Conservation (phyloP, 2,329 filamentous ascomycete genomes). For the Sclerotinia trifoliorum region DNA sequence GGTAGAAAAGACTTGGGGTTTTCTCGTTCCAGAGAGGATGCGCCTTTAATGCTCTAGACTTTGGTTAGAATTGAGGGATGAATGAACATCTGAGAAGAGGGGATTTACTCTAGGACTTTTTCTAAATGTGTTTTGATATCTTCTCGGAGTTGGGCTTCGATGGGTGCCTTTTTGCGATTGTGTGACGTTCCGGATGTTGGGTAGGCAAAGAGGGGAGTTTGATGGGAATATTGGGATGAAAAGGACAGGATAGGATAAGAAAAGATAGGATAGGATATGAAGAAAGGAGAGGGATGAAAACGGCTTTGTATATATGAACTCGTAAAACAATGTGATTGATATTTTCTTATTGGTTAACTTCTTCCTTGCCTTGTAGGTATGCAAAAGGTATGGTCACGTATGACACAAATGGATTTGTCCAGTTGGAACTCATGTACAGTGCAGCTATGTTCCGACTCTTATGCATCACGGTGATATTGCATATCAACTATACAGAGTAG, state of each 20-base stretch:
- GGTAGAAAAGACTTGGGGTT: constrained; percentile 40
- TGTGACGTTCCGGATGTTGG: too few relatives aligned
- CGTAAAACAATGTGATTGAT: too few relatives aligned
- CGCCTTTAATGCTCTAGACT: constrained; percentile 27
- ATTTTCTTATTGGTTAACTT: neutral
- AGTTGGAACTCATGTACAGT: too few relatives aligned
- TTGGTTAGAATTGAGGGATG: neutral
- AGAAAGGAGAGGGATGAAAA: neutral
- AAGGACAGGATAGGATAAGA: too few relatives aligned
- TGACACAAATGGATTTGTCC: neutral
- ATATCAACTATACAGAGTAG: neutral
- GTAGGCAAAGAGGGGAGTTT: neutral
- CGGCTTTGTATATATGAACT: neutral
- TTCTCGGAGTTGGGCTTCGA: constrained; percentile 14
- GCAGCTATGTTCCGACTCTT: neutral
- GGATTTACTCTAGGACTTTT: constrained; percentile 6
- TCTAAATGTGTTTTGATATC: constrained; percentile 13
- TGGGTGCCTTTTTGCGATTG: neutral
- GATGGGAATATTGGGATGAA: neutral
- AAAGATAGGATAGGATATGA: too few relatives aligned
- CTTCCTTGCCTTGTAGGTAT: neutral
- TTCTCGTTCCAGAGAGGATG: constrained; percentile 30
- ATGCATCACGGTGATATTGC: neutral
- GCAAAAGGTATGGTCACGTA: neutral
- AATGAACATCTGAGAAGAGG: neutral